Evolutionary conservation across 192 early-diverging fungal genomes (phyloP).

Genomic region (Coemansia sp.): DNA sequence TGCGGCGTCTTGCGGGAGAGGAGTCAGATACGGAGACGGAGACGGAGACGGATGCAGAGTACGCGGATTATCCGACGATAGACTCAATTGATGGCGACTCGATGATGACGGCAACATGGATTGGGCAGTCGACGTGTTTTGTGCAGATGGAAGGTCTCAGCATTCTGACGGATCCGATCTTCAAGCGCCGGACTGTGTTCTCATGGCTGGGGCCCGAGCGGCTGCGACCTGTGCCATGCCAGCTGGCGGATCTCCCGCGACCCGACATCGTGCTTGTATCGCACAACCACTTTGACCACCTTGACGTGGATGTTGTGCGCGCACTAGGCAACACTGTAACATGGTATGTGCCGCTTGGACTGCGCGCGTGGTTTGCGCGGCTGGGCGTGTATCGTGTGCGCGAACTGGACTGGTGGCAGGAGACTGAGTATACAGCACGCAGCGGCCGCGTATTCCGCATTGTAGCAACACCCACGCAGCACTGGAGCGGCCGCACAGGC

Average conservation of each 20-base stretch:
- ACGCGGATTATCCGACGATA: conserved; percentile 16
- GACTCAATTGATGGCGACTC: conserved; percentile 15
- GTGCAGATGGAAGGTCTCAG: conserved; percentile 70
- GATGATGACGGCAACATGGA: conserved; percentile 54
- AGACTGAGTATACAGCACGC: conserved; percentile 17
- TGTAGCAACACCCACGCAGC: conserved; percentile 59
- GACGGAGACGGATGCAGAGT: conserved; percentile 3
- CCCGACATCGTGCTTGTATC: conserved; percentile 79
- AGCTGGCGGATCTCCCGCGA: conserved; percentile 64
- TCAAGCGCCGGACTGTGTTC: conserved; percentile 70
- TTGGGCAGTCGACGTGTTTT: conserved; percentile 68
- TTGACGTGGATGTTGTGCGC: conserved; percentile 69
- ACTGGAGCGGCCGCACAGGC: conserved; percentile 62
- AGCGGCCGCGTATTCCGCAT: conserved; percentile 22
- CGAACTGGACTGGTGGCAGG: conserved; percentile 84
- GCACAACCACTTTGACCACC: conserved; percentile 91
- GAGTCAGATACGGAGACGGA: not conserved
- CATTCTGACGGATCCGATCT: conserved; percentile 77
- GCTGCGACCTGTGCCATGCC: conserved; percentile 66
- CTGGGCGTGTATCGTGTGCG: conserved; percentile 58
- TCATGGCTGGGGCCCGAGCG: conserved; percentile 71
- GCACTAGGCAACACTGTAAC: conserved; percentile 58
- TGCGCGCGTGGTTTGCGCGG: conserved; percentile 66
- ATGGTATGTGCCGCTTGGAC: conserved; percentile 81
- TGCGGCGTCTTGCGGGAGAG: conserved; percentile 14